phyloP scores from a whole-genome alignment of 345 rosid genomes.

The Melaleuca quinquenervia region DNA sequence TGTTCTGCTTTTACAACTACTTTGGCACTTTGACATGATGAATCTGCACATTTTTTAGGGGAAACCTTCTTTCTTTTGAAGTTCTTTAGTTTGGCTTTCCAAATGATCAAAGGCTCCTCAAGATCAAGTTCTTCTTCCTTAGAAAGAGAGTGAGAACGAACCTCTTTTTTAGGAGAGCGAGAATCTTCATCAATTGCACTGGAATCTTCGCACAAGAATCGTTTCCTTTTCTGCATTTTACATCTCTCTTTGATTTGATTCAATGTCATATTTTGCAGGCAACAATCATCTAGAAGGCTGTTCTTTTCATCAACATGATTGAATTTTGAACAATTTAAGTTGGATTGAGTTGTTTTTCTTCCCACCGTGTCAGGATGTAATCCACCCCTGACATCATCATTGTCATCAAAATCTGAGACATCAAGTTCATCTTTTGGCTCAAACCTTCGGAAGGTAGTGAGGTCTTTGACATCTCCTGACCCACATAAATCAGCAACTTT shows the following conservation, averaged over 20 bases:
- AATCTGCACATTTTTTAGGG: background rate
- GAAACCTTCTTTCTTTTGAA: slow-evolving; percentile 17
- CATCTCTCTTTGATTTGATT: slow-evolving; percentile 35
- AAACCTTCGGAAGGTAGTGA: slow-evolving; percentile 2
- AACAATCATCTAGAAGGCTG: slow-evolving; percentile 14
- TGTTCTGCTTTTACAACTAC: slow-evolving; percentile 5
- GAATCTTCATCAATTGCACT: background rate
- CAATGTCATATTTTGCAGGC: slow-evolving; percentile 33
- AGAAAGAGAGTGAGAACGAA: background rate
- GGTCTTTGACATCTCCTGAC: background rate
- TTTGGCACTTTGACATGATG: slow-evolving; percentile 6
- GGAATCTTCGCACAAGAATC: background rate
- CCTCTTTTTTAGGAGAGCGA: slow-evolving; percentile 10
- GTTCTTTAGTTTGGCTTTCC: slow-evolving; percentile 33
- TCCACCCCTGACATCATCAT: background rate
- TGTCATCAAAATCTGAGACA: background rate
- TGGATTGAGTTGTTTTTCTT: background rate
- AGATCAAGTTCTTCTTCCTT: slow-evolving; percentile 32
- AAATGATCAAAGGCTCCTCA: slow-evolving; percentile 39
- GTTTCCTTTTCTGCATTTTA: slow-evolving; percentile 50
- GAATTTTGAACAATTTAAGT: slow-evolving; percentile 7
- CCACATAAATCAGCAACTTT: slow-evolving; percentile 31
- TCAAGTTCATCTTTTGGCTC: slow-evolving; percentile 11
- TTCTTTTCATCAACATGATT: background rate
- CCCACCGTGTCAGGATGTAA: background rate